Base-by-base conservation (phyloP, 345 rosid genomes). In the Leavenworthia alabamica region DNA sequence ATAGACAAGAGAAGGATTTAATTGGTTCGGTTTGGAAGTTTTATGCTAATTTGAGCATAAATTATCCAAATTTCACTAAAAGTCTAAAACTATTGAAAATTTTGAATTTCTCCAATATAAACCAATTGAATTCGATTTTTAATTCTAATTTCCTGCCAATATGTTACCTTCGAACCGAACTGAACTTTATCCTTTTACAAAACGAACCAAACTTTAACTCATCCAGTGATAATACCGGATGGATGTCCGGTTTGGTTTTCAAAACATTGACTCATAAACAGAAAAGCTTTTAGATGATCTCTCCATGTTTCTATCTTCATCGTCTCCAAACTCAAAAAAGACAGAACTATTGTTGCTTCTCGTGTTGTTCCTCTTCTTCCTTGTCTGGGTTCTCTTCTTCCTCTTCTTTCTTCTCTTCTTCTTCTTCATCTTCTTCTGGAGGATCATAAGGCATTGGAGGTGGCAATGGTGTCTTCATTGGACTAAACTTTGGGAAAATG, bases 381-480 rank as follows among this genome's bases (percentile, higher is more conserved):
- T 82, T 68, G 33, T 80, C 90, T n/a, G 84, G 81, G 24, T 78
- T 82, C 43, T 79, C 86, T 56, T 78, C 84, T 73, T 84, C 83
- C 67, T 79, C 86, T 58, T 76, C 84, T 68, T 84, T 80, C 44
- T 80, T 84, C 69, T 86, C 90, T 40, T 81, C 93, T 37, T 80
- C 90, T 52, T 82, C 88, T 37, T 86, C 95, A 2, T 87, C 95
- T 60, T 82, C 88, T 64, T 71, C 82, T 0, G 88, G 90, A 50
- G 90, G 90, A 78, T 84, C 95, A 62, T 72, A 79, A 40, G 95
- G 88, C 77, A 82, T 62, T 0, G 90, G 95, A 0, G 82, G 83
- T 6, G 95, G 95, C 36, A 84, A 79, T 1, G 90, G 90, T 70
- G 90, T 84, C 73, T 82, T 86, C 88, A 86, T 81, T 0, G 90